Conservation (phyloP, 2,329 filamentous ascomycete genomes). For the Setomelanomma holmii region DNA sequence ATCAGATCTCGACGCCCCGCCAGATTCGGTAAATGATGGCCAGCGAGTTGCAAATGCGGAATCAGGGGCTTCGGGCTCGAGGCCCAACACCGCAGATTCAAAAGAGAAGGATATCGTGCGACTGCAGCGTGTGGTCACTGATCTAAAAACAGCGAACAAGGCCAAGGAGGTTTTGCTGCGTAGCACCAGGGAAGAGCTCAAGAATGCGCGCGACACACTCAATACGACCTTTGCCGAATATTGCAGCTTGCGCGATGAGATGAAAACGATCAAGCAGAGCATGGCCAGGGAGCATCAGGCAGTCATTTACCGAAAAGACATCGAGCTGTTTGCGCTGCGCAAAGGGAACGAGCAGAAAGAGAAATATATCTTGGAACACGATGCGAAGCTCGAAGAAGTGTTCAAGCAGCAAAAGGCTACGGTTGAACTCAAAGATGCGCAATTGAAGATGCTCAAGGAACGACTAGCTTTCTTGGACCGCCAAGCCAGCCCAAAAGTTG, state of each 20-base stretch:
- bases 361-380: constrained; percentile 38
- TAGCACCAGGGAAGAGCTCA: constrained; percentile 32
- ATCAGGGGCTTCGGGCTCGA: constrained; percentile 13
- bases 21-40: constrained; percentile 1
- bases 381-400: constrained; percentile 35
- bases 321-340: constrained; percentile 45
- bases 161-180: constrained; percentile 36
- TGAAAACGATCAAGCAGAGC: constrained; percentile 39
- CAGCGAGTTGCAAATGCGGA: not conserved
- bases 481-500: constrained; percentile 20
- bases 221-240: constrained; percentile 40
- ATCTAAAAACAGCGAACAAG: constrained; percentile 34
- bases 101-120: constrained; percentile 39
- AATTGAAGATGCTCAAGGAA: constrained; percentile 38
- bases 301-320: constrained; percentile 45
- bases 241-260: constrained; percentile 36
- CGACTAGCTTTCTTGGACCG: constrained; percentile 35
- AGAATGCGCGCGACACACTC: constrained; percentile 37
- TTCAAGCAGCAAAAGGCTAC: constrained; percentile 33
- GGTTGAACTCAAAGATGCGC: constrained; percentile 40
- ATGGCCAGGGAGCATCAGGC: constrained; percentile 43
- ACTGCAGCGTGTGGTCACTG: constrained; percentile 34
- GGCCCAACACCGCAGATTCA: constrained; percentile 13
- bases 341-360: constrained; percentile 47
- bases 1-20: constrained; percentile 16